Conservation (phyloP, 768 basidiomycete species). For the Mycena vulgaris region DNA sequence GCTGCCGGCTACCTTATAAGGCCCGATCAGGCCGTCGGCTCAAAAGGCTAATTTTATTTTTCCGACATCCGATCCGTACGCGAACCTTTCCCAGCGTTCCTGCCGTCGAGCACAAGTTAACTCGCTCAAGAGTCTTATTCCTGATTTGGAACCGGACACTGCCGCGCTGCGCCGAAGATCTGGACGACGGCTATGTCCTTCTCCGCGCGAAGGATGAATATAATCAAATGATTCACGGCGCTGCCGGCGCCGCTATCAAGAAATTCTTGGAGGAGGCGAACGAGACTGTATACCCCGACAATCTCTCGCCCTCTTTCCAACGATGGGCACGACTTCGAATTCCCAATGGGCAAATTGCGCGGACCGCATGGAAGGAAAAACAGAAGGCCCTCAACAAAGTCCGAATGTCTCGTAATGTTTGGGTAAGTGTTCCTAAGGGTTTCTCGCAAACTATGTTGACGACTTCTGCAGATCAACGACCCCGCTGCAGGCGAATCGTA, state of each 20-base stretch:
- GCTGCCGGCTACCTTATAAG: no score
- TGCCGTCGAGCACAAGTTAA: not conserved
- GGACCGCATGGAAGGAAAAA: constrained; percentile 36
- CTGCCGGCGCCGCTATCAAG: no score
- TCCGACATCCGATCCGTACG: constrained; percentile 6
- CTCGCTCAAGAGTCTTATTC: not conserved
- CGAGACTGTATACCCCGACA: not conserved
- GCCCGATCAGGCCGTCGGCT: no score
- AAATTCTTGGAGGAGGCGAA: no score
- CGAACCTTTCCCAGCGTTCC: constrained; percentile 6
- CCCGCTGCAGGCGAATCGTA: not conserved
- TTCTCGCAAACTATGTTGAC: not conserved
- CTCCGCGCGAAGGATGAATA: no score
- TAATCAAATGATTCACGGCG: no score
- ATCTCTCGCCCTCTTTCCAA: not conserved
- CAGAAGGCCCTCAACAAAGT: not conserved
- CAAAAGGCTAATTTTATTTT: no score
- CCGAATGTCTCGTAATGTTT: constrained; percentile 18
- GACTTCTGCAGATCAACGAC: not conserved
- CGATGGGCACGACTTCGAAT: constrained; percentile 39
- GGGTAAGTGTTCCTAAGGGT: not conserved
- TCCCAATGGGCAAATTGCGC: constrained; percentile 42
- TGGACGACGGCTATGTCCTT: no score
- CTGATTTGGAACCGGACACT: not conserved
- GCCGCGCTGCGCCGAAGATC: not conserved